Conservation (phyloP, 805 yeast genomes). For the Candida andamanensis region DNA sequence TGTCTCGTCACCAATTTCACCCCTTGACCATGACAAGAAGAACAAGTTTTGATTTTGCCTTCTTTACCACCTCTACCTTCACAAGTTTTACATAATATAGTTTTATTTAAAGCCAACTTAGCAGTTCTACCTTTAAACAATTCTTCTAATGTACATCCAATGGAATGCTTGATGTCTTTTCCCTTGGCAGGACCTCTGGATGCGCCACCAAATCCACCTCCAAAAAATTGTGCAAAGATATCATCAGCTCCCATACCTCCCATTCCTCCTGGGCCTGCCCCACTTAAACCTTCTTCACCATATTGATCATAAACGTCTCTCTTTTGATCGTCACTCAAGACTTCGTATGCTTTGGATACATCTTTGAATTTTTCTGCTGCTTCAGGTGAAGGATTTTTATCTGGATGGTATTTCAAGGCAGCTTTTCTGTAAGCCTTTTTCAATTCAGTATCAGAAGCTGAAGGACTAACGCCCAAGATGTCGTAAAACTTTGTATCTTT, state of each 20-base stretch:
- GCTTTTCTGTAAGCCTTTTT: conserved; percentile 80
- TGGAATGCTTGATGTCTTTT: conserved; percentile 84
- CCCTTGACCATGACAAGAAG: conserved; percentile 88
- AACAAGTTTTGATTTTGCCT: conserved; percentile 83
- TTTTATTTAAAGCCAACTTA: conserved; percentile 89
- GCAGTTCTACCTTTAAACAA: conserved; percentile 90
- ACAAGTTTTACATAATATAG: conserved; percentile 82
- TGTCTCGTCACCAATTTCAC: conserved; percentile 88
- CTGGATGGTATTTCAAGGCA: conserved; percentile 80
- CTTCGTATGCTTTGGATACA: conserved; percentile 80
- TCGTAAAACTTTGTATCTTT: conserved; percentile 78
- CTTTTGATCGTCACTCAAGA: conserved; percentile 82
- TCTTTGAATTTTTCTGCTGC: conserved; percentile 96
- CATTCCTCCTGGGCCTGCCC: conserved; percentile 56
- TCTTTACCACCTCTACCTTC: conserved; percentile 95
- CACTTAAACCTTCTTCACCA: conserved; percentile 89
- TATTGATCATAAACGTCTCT: conserved; percentile 83
- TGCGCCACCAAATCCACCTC: conserved; percentile 55
- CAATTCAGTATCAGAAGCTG: conserved; percentile 65
- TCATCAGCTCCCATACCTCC: conserved; percentile 67
- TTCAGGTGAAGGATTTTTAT: conserved; percentile 77
- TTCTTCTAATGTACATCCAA: conserved; percentile 85
- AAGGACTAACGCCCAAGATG: conserved; percentile 62
- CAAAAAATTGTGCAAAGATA: conserved; percentile 76
- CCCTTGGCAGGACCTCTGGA: conserved; percentile 85